These are phyloP conservation scores for Scleroderma bovista DNA, from an alignment of 768 basidiomycete species.

Conservation along the genomic window DNA sequence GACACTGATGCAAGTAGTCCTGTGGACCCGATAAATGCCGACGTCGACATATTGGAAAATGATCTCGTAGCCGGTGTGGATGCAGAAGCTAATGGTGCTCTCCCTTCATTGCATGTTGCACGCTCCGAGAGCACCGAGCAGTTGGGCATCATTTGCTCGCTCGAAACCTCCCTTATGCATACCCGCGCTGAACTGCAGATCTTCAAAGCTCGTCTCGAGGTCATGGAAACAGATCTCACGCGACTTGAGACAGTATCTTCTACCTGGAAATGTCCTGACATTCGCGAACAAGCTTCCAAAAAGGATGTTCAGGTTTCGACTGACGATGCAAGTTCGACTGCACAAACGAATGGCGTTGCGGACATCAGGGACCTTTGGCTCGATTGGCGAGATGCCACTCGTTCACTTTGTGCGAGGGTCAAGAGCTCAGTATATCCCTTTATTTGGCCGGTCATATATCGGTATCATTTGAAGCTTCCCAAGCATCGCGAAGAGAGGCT, in stretches of 20 bases:
- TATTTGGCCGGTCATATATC: slow-evolving; percentile 1
- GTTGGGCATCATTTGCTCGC: slow-evolving; percentile 9
- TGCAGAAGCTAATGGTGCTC: not conserved
- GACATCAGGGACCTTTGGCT: not conserved
- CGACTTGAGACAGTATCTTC: slow-evolving; percentile 9
- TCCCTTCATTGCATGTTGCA: not conserved
- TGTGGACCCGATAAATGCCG: not conserved
- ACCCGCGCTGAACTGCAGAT: slow-evolving; percentile 22
- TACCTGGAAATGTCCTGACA: not conserved
- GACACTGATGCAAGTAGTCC: not conserved
- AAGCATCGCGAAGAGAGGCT: not conserved
- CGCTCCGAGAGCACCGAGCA: not conserved
- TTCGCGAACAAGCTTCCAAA: not conserved
- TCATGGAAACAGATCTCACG: slow-evolving; percentile 18
- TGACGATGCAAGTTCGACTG: not conserved
- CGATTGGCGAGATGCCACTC: slow-evolving; percentile 8
- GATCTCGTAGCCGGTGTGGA: not conserved
- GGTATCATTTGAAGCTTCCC: not conserved
- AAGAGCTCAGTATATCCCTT: slow-evolving; percentile 22
- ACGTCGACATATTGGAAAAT: not conserved
- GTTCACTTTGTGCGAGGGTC: slow-evolving; percentile 11
- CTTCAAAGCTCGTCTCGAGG: slow-evolving; percentile 23
- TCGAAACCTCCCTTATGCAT: slow-evolving; percentile 19
- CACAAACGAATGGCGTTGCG: not conserved
- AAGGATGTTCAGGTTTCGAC: not conserved